Conservation (phyloP, 1,139 yeast genomes). For the Debaryomyces coudertii region DNA sequence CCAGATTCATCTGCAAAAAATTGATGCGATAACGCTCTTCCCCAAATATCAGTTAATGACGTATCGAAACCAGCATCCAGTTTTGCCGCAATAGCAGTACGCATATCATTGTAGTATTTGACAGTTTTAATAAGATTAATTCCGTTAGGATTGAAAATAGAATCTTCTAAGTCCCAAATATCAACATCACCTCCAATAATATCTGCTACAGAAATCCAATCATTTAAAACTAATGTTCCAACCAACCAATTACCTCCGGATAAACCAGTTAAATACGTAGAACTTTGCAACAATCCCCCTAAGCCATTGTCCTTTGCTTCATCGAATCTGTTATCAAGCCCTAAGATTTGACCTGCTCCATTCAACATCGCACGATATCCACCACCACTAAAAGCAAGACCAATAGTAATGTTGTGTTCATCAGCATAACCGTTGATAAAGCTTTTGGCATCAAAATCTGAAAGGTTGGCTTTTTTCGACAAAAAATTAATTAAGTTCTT, state of each 20-base stretch:
- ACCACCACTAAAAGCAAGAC: slow-evolving; percentile 50
- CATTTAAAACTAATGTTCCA: slow-evolving; percentile 41
- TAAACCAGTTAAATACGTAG: slow-evolving; percentile 44
- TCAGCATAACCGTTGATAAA: slow-evolving; percentile 31
- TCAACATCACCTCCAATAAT: slow-evolving; percentile 28
- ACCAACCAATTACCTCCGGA: slow-evolving; percentile 52
- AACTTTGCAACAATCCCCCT: slow-evolving; percentile 45
- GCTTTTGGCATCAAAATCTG: slow-evolving; percentile 35
- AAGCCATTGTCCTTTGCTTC: slow-evolving; percentile 30
- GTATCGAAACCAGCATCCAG: slow-evolving; percentile 39
- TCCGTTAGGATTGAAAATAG: slow-evolving; percentile 45
- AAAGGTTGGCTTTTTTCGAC: slow-evolving; percentile 32
- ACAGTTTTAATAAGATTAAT: slow-evolving; percentile 37
- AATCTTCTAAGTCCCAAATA: slow-evolving; percentile 46
- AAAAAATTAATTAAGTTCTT: slow-evolving; percentile 35
- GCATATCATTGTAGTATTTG: slow-evolving; percentile 35
- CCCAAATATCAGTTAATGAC: slow-evolving; percentile 50
- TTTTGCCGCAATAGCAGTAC: slow-evolving; percentile 34
- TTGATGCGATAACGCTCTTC: slow-evolving; percentile 44
- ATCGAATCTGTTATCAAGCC: slow-evolving; percentile 36
- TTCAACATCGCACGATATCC: slow-evolving; percentile 50
- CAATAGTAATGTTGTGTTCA: slow-evolving; percentile 41
- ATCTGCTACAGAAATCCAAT: slow-evolving; percentile 43
- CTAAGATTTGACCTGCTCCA: slow-evolving; percentile 47
- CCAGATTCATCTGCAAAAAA: slow-evolving; percentile 30